Evolutionary conservation across 1,284 basidiomycete species (phyloP).

Genomic region (Ustilago esculenta): DNA sequence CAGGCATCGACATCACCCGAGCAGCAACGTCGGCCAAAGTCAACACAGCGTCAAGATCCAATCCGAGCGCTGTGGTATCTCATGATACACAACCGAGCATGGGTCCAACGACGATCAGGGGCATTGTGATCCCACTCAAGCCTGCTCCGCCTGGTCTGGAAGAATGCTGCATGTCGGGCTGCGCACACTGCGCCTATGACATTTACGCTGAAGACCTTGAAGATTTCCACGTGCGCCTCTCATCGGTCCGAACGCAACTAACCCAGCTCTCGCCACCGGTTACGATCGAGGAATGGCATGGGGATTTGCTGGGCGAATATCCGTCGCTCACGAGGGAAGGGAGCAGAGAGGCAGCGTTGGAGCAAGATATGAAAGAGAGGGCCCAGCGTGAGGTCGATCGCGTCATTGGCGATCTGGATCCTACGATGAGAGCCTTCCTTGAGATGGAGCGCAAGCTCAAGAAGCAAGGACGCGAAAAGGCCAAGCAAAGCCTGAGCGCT

Average conservation of each 20-base stretch:
- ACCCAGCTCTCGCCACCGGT: constrained; percentile 70
- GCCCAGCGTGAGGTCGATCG: constrained; percentile 51
- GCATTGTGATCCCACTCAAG: constrained; percentile 47
- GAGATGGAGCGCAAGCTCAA: constrained; percentile 62
- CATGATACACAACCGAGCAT: constrained; percentile 7
- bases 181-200: constrained; percentile 87
- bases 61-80: neutral
- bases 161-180: constrained; percentile 90
- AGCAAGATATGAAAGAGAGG: constrained; percentile 17
- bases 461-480: constrained; percentile 39
- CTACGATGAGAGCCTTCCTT: constrained; percentile 61
- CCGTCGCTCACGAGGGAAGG: constrained; percentile 17
- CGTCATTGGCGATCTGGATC: constrained; percentile 52
- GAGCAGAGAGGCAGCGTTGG: constrained; percentile 1
- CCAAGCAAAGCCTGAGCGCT: constrained; percentile 5
- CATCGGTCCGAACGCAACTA: constrained; percentile 72
- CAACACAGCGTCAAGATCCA: neutral
- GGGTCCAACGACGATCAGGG: constrained; percentile 33
- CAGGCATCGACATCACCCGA: constrained; percentile 71
- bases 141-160: constrained; percentile 65
- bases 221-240: constrained; percentile 74
- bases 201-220: constrained; percentile 80
- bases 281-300: constrained; percentile 75
- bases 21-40: constrained; percentile 23
- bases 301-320: constrained; percentile 67